A percentile compares a stretch with the other conserved stretches of the same genome.
Evolutionary conservation across 148 eudicot species (phyloP).

Genomic region (Rhododendron kiyosumense): DNA sequence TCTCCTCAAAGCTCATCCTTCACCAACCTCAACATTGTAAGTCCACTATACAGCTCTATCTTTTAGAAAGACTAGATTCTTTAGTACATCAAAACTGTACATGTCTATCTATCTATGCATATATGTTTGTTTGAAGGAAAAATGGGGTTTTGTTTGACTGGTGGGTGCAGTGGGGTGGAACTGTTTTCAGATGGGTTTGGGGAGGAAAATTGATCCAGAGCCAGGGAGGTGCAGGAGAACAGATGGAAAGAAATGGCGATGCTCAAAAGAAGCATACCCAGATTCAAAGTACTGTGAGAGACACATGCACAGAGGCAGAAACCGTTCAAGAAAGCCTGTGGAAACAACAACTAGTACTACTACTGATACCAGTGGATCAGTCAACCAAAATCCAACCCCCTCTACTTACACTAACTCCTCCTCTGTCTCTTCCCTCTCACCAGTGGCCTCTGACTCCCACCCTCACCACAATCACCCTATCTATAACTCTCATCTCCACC

Average conservation of each 20-base stretch:
- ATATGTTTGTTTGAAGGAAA: not conserved
- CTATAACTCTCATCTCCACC: constrained; percentile 13
- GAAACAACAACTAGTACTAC: constrained; percentile 38
- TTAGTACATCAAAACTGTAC: not conserved
- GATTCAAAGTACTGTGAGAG: constrained; percentile 97
- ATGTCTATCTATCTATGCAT: not conserved
- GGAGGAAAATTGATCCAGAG: constrained; percentile 91
- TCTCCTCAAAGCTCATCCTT: constrained; percentile 59
- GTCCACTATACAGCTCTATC: not conserved
- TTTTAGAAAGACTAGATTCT: not conserved
- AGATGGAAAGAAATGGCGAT: constrained; percentile 98
- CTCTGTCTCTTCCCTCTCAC: constrained; percentile 21
- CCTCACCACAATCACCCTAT: constrained; percentile 13
- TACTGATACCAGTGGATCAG: constrained; percentile 15
- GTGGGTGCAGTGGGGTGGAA: constrained; percentile 70
- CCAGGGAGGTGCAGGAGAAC: constrained; percentile 98
- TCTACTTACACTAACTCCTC: constrained; percentile 2
- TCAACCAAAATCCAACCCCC: constrained; percentile 24
- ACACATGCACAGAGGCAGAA: constrained; percentile 99
- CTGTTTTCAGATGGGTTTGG: constrained; percentile 84
- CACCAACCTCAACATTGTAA: constrained; percentile 61
- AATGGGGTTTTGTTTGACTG: not conserved
- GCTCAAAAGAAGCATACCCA: constrained; percentile 93
- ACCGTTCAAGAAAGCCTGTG: constrained; percentile 99
- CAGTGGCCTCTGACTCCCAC: constrained; percentile 15